phyloP scores from a whole-genome alignment of 352 stramenopile genomes.

The Pythium volutum region DNA sequence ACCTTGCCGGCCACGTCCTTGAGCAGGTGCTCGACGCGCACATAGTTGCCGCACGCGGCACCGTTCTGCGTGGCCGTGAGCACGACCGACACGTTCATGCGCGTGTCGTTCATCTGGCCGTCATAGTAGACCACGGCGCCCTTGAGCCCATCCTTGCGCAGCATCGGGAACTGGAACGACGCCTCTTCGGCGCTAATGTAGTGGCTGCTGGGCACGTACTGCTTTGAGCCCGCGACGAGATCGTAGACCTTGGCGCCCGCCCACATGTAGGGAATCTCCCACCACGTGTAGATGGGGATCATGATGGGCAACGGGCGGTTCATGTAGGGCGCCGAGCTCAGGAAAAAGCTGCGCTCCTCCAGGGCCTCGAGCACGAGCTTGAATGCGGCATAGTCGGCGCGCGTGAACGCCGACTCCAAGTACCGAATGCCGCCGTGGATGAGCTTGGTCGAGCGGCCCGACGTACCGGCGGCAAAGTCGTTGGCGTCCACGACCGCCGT shows the following conservation, averaged over 20 bases:
- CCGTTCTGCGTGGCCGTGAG: slow-evolving; percentile 94
- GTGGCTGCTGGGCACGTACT: slow-evolving; percentile 85
- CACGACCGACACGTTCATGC: slow-evolving; percentile 93
- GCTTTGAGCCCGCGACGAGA: slow-evolving; percentile 85
- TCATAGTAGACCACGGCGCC: slow-evolving; percentile 91
- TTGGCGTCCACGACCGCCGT: slow-evolving; percentile 90
- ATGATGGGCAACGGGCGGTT: slow-evolving; percentile 94
- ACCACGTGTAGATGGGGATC: slow-evolving; percentile 96
- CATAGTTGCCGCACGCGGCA: slow-evolving; percentile 90
- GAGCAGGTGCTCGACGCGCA: slow-evolving; percentile 82
- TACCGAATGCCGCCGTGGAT: slow-evolving; percentile 96
- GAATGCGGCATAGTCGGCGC: slow-evolving; percentile 87
- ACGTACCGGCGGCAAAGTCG: slow-evolving; percentile 93
- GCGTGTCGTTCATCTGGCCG: slow-evolving; percentile 94
- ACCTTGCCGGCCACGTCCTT: slow-evolving; percentile 88
- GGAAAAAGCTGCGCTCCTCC: slow-evolving; percentile 91
- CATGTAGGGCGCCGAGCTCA: slow-evolving; percentile 93
- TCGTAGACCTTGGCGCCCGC: slow-evolving; percentile 93
- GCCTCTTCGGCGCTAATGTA: slow-evolving; percentile 92
- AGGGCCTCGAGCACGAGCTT: slow-evolving; percentile 93
- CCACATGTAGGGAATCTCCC: slow-evolving; percentile 95
- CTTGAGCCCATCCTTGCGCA: slow-evolving; percentile 90
- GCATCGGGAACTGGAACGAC: slow-evolving; percentile 93
- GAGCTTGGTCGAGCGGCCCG: slow-evolving; percentile 92
- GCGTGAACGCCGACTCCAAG: slow-evolving; percentile 93